Percentiles rank a stretch among this genome's conserved stretches.
These are phyloP conservation scores for Scheffersomyces titani DNA, from an alignment of 1,139 yeast genomes.

Conservation along the genomic window DNA sequence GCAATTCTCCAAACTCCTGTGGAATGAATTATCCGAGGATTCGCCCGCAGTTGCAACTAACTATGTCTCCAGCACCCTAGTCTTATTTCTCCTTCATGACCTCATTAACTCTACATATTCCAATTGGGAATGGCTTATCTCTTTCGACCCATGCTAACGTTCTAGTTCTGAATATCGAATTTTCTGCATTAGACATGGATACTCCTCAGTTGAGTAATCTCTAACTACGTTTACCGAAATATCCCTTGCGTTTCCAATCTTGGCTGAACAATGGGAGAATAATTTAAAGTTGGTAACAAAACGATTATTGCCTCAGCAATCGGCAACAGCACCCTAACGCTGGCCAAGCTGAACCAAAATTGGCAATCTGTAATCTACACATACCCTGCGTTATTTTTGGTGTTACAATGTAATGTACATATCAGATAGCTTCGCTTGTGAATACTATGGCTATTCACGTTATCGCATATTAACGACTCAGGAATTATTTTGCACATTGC, in stretches of 20 bases:
- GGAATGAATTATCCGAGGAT: too few relatives aligned
- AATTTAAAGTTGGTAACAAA: background rate
- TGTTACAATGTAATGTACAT: background rate
- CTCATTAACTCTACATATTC: background rate
- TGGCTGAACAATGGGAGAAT: background rate
- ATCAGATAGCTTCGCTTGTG: background rate
- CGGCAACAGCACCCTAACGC: background rate
- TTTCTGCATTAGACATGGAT: background rate
- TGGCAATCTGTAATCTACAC: background rate
- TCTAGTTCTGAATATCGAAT: background rate
- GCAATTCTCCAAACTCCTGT: too few relatives aligned
- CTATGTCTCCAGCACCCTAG: background rate
- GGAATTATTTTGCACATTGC: background rate
- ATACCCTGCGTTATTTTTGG: background rate
- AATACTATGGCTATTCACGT: background rate
- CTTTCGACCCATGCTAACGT: background rate
- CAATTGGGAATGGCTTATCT: background rate
- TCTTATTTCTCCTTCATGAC: background rate
- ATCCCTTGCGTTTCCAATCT: background rate
- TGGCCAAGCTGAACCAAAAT: background rate
- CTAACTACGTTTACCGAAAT: background rate
- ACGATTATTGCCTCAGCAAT: background rate
- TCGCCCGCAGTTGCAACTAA: background rate
- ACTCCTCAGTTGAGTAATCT: too few relatives aligned
- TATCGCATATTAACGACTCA: background rate